Conservation (phyloP, 1,284 basidiomycete genomes). For the Trichosporon coremiiforme region DNA sequence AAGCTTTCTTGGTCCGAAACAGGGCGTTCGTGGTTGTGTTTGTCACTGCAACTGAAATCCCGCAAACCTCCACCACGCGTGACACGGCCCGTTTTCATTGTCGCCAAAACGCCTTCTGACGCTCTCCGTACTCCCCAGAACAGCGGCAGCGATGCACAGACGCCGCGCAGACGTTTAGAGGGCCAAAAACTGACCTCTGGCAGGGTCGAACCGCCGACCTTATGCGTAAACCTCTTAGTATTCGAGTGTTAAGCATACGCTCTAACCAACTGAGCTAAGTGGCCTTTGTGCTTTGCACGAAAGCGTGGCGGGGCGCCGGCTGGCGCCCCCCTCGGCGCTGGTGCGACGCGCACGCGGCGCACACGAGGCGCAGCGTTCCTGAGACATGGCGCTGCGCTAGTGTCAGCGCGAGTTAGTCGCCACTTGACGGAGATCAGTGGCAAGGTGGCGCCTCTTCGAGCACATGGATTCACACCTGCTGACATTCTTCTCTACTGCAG, state of each 20-base stretch:
- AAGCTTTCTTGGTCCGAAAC: too few species aligned
- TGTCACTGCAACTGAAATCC: too few species aligned
- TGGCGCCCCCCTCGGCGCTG: background rate
- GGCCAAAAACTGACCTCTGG: constrained; percentile 5
- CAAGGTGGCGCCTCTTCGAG: too few species aligned
- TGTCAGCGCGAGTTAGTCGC: background rate
- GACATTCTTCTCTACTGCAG: constrained; percentile 15
- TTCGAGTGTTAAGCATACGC: constrained; percentile 8
- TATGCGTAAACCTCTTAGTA: background rate
- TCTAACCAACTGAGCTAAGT: constrained; percentile 12
- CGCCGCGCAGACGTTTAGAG: background rate
- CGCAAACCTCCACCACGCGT: too few species aligned
- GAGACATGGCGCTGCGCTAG: background rate
- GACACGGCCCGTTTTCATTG: too few species aligned
- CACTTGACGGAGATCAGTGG: too few species aligned
- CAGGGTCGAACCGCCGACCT: constrained; percentile 10
- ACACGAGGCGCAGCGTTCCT: background rate
- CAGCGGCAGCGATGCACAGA: too few species aligned
- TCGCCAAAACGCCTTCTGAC: too few species aligned
- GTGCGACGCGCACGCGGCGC: background rate
- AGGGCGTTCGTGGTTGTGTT: too few species aligned
- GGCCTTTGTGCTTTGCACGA: background rate
- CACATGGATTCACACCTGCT: background rate
- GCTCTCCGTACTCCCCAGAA: too few species aligned
- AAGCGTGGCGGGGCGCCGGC: background rate